These are phyloP conservation scores for Tardiomyces depauwii DNA, from an alignment of 1,139 yeast species.

Conservation along the genomic window DNA sequence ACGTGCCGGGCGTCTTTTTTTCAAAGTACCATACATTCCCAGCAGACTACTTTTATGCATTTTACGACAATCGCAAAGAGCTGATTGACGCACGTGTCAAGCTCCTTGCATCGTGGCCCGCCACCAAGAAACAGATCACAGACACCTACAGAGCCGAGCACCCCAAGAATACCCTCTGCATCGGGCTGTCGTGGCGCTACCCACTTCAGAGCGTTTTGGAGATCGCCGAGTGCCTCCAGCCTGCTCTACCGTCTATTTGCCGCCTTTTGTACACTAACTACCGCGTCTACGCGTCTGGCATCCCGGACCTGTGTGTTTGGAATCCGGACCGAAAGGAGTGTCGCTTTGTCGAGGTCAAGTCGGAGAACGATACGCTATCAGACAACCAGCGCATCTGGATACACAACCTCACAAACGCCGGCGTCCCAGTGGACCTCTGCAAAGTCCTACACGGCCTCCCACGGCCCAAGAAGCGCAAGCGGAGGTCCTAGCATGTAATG, in stretches of 20 bases:
- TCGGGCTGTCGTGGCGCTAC: conserved; percentile 25
- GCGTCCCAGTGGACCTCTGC: conserved; percentile 26
- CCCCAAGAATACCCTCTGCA: conserved; percentile 14
- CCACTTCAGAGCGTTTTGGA: conserved; percentile 16
- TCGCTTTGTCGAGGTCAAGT: conserved; percentile 27
- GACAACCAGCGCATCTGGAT: conserved; percentile 30
- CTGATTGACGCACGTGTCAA: conserved; percentile 14
- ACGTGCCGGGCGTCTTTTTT: conserved; percentile 18
- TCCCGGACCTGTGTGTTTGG: conserved; percentile 30
- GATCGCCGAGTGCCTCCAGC: conserved; percentile 21
- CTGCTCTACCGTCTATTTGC: conserved; percentile 17
- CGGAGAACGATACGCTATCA: conserved; percentile 28
- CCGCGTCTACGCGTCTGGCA: conserved; percentile 22
- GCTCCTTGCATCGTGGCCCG: conserved; percentile 1
- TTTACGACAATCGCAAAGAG: conserved; percentile 12
- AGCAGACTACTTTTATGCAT: conserved; percentile 17
- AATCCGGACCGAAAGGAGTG: conserved; percentile 10
- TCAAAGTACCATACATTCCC: conserved; percentile 27
- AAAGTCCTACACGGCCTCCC: conserved; percentile 11
- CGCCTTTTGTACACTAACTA: conserved; percentile 19
- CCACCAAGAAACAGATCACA: neutral
- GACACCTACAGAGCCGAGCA: conserved; percentile 4
- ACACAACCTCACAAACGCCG: conserved; percentile 19
- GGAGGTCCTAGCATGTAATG: neutral
- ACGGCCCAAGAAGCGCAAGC: neutral